A percentile compares a stretch with the other conserved stretches of the same genome.
Evolutionary conservation across 257 asterid species (phyloP).

Genomic region (Nicotiana tomentosiformis): DNA sequence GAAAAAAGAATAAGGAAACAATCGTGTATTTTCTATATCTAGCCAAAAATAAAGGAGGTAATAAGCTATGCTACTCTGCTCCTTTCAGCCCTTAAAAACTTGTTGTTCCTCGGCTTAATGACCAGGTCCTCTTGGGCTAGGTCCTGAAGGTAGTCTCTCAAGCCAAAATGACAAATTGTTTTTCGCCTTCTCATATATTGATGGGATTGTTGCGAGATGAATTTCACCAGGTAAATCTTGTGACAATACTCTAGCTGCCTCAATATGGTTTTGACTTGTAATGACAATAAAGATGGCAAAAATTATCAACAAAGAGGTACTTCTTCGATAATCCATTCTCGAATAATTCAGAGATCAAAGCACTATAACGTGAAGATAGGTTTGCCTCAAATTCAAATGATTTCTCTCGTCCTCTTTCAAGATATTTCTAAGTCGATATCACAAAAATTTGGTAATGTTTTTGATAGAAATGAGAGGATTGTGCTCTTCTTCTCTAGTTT

Average conservation of each 20-base stretch:
- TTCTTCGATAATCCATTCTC: background rate
- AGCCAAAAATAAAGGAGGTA: background rate
- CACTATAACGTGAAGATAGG: too few species aligned
- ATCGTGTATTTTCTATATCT: background rate
- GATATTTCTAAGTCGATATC: background rate
- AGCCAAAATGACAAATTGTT: conserved; percentile 17
- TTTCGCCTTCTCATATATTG: conserved; percentile 8
- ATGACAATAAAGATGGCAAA: conserved; percentile 5
- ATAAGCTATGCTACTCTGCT: background rate
- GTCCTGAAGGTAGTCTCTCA: conserved; percentile 21
- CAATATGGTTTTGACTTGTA: conserved; percentile 5
- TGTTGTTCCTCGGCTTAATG: background rate
- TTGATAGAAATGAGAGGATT: background rate
- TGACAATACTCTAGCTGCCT: conserved; percentile 13
- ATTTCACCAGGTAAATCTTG: conserved; percentile 7
- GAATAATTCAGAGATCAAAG: background rate
- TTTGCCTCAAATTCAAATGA: background rate
- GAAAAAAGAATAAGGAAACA: background rate
- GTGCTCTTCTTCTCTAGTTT: background rate
- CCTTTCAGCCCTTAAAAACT: background rate
- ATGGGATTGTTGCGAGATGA: conserved; percentile 6
- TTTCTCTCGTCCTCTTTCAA: background rate
- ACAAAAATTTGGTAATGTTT: background rate
- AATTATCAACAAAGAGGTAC: background rate
- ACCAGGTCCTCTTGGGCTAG: conserved; percentile 28